Evolutionary conservation across 176 grass and related monocot species (phyloP), one percentile per base, ranked within the genome.

Genomic region (Musa itinerans): DNA sequence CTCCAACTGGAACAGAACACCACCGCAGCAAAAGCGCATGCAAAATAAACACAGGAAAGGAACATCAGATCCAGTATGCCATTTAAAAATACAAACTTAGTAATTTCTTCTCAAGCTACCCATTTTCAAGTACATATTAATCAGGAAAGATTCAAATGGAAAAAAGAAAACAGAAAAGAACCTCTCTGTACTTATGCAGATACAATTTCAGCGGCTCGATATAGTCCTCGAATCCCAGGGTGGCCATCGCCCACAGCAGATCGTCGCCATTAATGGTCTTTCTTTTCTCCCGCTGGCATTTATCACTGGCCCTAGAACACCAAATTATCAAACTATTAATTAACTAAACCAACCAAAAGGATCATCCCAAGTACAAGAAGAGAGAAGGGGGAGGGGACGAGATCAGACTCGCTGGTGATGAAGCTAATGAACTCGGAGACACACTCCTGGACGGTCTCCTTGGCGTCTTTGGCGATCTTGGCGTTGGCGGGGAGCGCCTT

Each of bases 361-460:
- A 76, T 10, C 23, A 79, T 49, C 74, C 50, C 22, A 80, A 65
- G 50, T 12, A 66, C 92, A n/a, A 50, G 8, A 70, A 70, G 13
- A 21, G 48, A 50, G 15, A 16, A 50, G 15, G 16, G 6, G 15
- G 25, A 48, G 20, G 15, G 72, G 52, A n/a, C 21, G 73, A 19
- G 24, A 10, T 34, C 29, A 54, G 29, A 99, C 96, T 99, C 96
- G 96, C 96, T 99, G 48, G 96, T 99, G 29, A 99, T 81, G 71
- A 99, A 99, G 79, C 91, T 95, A 21, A 99, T 99, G 75, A 99
- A 99, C 89, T 99, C 96, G 20, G 96, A 99, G 74, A 99, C 96
- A 76, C 96, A 99, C 91, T 99, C 96, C 87, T 99, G 96, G 16
- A 95, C 79, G 12, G 86, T 99, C 80, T 99, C 96, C 86, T 99